Evolutionary conservation across 2,329 filamentous ascomycete species (phyloP).

Genomic region (Coniosporium tulheliwenetii): DNA sequence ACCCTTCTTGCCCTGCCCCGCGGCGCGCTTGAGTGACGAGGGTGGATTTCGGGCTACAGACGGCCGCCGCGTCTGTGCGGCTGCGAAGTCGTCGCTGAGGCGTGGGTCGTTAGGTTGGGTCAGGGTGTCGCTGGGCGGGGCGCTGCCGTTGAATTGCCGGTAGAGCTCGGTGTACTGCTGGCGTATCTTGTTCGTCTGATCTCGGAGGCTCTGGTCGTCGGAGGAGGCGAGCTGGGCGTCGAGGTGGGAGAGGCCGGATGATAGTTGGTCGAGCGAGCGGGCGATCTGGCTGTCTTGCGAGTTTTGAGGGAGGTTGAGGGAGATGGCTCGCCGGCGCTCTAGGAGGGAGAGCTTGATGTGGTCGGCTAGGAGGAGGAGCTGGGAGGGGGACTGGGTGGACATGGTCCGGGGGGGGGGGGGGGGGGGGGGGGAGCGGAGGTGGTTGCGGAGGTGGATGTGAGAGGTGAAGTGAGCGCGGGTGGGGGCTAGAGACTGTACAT

Average conservation of each 20-base stretch:
- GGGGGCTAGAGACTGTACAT: no score
- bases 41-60: conserved; percentile 9
- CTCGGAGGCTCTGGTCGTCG: conserved; percentile 45
- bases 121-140: conserved; percentile 34
- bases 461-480: no score
- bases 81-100: conserved; percentile 47
- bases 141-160: conserved; percentile 61
- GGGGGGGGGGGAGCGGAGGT: neutral
- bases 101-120: conserved; percentile 48
- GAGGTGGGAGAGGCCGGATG: conserved; percentile 59
- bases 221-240: conserved; percentile 48
- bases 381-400: conserved; percentile 39
- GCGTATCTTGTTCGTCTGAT: conserved; percentile 53
- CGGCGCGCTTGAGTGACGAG: conserved; percentile 19
- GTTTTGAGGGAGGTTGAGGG: conserved; percentile 61
- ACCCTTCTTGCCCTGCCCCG: conserved; percentile 38
- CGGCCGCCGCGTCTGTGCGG: conserved; percentile 31
- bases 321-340: conserved; percentile 75
- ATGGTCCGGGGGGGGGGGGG: conserved; percentile 9
- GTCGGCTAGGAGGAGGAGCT: conserved; percentile 85
- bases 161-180: conserved; percentile 63
- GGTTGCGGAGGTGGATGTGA: no score
- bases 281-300: conserved; percentile 81
- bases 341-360: conserved; percentile 93
- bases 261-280: conserved; percentile 72